These are phyloP conservation scores for Collybia nuda DNA, from an alignment of 768 basidiomycete species.

Conservation along the genomic window DNA sequence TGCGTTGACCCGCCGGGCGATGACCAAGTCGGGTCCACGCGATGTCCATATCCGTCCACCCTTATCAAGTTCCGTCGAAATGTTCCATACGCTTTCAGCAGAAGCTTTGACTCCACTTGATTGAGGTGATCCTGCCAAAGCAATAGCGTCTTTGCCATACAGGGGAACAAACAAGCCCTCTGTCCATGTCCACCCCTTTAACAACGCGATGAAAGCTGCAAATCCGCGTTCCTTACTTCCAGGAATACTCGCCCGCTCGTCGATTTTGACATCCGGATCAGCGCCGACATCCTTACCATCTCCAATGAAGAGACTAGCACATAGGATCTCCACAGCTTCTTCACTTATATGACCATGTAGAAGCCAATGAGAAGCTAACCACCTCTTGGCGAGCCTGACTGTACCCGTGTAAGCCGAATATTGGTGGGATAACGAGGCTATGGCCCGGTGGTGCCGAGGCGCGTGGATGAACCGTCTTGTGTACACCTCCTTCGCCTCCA, in stretches of 20 bases:
- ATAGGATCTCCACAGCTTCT: constrained; percentile 85
- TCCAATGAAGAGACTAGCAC: constrained; percentile 73
- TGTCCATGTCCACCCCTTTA: constrained; percentile 86
- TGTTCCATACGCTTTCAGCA: constrained; percentile 61
- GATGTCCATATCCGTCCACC: constrained; percentile 78
- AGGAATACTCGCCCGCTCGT: constrained; percentile 49
- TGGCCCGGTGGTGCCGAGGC: constrained; percentile 83
- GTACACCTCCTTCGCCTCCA: constrained; percentile 59
- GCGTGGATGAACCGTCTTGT: constrained; percentile 72
- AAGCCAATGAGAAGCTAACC: constrained; percentile 91
- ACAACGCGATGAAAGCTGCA: constrained; percentile 64
- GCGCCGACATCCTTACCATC: constrained; percentile 33
- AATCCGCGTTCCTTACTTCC: constrained; percentile 82
- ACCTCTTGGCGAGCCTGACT: constrained; percentile 86
- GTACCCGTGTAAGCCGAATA: constrained; percentile 81
- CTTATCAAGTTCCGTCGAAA: constrained; percentile 77
- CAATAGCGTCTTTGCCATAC: constrained; percentile 41
- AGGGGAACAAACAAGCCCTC: constrained; percentile 74
- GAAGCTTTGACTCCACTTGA: constrained; percentile 22
- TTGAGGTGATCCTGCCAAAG: constrained; percentile 16
- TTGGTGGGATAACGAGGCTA: constrained; percentile 77
- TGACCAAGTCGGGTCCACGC: constrained; percentile 62
- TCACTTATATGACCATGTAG: constrained; percentile 69
- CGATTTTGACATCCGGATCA: constrained; percentile 30
- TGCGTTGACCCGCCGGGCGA: constrained; percentile 69